phyloP scores from a whole-genome alignment of 306 rosid species.

The Lathyrus tuberosus region DNA sequence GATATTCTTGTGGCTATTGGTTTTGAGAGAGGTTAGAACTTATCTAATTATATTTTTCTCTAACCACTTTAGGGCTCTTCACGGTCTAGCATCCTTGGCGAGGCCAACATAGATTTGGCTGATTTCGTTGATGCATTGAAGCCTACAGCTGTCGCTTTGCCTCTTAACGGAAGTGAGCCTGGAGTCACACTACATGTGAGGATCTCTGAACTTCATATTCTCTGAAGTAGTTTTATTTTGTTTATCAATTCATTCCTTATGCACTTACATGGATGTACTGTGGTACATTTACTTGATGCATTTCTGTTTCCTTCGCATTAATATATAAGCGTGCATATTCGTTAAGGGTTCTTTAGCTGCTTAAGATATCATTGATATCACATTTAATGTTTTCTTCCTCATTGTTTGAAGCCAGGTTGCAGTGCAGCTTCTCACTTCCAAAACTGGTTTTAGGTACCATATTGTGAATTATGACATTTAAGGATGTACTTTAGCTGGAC shows the following conservation, averaged over 20 bases:
- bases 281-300: slow-evolving; percentile 21
- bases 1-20: slow-evolving; percentile 15
- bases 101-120: slow-evolving; percentile 82
- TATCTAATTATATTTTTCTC: slow-evolving; percentile 43
- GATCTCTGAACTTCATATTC: slow-evolving; percentile 40
- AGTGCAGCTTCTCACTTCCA: slow-evolving; percentile 96
- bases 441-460: slow-evolving; percentile 96
- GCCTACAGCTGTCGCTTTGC: slow-evolving; percentile 73
- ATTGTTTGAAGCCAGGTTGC: slow-evolving; percentile 77
- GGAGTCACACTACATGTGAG: slow-evolving; percentile 90
- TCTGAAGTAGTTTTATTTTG: slow-evolving; percentile 28
- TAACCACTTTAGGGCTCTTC: slow-evolving; percentile 81
- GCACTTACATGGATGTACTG: slow-evolving; percentile 17
- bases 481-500: slow-evolving; percentile 39
- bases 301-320: slow-evolving; percentile 27
- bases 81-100: slow-evolving; percentile 94
- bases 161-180: slow-evolving; percentile 82
- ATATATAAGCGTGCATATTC: slow-evolving; percentile 25
- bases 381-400: slow-evolving; percentile 42
- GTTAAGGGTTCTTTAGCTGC: slow-evolving; percentile 34
- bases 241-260: slow-evolving; percentile 21
- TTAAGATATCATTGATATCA: slow-evolving; percentile 27
- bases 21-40: slow-evolving; percentile 39
- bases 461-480: slow-evolving; percentile 40
- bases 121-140: slow-evolving; percentile 91